Evolutionary conservation across 805 yeast genomes (phyloP).

Genomic region (Metschnikowia sp.): DNA sequence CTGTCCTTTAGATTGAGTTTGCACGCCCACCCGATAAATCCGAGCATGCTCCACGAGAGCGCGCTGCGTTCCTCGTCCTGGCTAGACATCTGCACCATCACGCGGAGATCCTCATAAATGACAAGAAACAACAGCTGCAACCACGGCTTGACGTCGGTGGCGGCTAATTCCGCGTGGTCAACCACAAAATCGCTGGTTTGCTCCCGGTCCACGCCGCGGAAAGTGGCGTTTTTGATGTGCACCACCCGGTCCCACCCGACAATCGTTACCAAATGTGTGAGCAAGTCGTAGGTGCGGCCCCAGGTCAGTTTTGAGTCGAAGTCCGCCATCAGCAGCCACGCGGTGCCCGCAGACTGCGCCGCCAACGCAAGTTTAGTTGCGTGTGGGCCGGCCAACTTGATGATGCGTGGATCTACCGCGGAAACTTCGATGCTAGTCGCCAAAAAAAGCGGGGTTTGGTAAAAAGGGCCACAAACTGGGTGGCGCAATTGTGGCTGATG

Average conservation of each 20-base stretch:
- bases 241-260: conserved; percentile 84
- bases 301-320: conserved; percentile 35
- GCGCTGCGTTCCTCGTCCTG: conserved; percentile 48
- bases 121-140: conserved; percentile 69
- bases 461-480: conserved; percentile 35
- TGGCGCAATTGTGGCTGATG: conserved; percentile 31
- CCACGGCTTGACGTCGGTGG: conserved; percentile 65
- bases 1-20: conserved; percentile 38
- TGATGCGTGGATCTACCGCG: conserved; percentile 31
- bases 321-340: conserved; percentile 29
- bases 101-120: conserved; percentile 56
- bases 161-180: conserved; percentile 20
- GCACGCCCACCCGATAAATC: conserved; percentile 40
- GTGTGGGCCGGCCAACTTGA: conserved; percentile 26
- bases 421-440: conserved; percentile 33
- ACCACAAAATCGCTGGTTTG: conserved; percentile 16
- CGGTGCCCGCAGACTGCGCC: conserved; percentile 29
- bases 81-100: conserved; percentile 26
- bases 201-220: conserved; percentile 27
- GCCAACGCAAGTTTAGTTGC: conserved; percentile 27
- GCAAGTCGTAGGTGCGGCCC: conserved; percentile 56
- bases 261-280: conserved; percentile 62
- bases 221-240: conserved; percentile 61
- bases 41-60: conserved; percentile 72
- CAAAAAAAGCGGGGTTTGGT: conserved; percentile 34